Evolutionary conservation across 768 basidiomycete species (phyloP).

Genomic region (Hericium erinaceus): DNA sequence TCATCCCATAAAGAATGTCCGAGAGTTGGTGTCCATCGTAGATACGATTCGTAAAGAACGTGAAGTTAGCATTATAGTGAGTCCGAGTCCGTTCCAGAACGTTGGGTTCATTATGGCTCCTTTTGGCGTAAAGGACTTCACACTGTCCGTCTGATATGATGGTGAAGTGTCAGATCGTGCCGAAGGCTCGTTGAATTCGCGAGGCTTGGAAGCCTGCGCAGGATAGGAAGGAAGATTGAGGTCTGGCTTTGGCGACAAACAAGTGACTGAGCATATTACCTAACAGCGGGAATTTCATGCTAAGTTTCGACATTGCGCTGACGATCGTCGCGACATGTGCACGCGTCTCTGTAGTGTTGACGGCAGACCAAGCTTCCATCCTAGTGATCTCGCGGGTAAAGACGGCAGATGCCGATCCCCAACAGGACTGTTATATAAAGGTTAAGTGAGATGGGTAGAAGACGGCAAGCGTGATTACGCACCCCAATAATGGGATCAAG

Average conservation of each 20-base stretch:
- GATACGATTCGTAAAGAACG: not conserved
- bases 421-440: slow-evolving; percentile 44
- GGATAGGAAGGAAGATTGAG: not conserved
- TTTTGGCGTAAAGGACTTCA: not conserved
- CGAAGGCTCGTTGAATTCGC: not conserved
- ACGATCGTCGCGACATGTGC: slow-evolving; percentile 52
- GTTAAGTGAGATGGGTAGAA: not conserved
- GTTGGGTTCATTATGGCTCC: not conserved
- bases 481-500: slow-evolving; percentile 77
- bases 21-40: not conserved
- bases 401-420: slow-evolving; percentile 61
- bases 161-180: not conserved
- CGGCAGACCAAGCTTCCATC: slow-evolving; percentile 56
- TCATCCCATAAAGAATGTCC: not conserved
- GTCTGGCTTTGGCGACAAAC: not conserved
- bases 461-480: slow-evolving; percentile 20
- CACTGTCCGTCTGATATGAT: not conserved
- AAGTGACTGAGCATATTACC: slow-evolving; percentile 18
- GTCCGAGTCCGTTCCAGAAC: not conserved
- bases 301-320: slow-evolving; percentile 55
- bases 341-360: slow-evolving; percentile 43
- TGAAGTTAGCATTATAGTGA: not conserved
- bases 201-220: slow-evolving; percentile 2
- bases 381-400: slow-evolving; percentile 58
- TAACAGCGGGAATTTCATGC: slow-evolving; percentile 51